phyloP scores from a whole-genome alignment of 257 asterid species.

The Salvia rosmarinus region DNA sequence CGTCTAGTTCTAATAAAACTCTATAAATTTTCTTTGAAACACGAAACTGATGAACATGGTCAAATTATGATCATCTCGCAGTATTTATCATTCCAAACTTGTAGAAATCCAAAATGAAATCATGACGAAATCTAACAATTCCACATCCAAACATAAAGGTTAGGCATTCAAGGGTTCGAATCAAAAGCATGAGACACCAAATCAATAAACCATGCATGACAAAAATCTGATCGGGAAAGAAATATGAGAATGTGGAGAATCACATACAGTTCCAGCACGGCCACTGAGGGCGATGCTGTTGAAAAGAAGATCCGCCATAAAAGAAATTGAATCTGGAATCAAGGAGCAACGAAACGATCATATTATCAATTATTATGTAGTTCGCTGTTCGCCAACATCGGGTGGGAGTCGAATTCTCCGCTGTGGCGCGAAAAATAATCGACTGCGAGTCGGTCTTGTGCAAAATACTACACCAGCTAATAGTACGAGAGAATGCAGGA shows the following conservation, averaged over 20 bases:
- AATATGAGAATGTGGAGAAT: not conserved
- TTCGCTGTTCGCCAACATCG: too few relatives aligned
- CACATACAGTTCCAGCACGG: conserved; percentile 40
- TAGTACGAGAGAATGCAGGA: too few relatives aligned
- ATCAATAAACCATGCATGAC: not conserved
- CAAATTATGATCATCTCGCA: not conserved
- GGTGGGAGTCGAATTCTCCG: too few relatives aligned
- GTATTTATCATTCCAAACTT: not conserved
- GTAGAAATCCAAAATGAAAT: not conserved
- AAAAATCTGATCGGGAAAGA: not conserved
- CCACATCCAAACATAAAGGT: not conserved
- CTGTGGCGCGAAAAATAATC: too few relatives aligned
- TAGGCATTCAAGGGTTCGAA: not conserved
- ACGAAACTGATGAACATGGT: not conserved
- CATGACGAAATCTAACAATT: not conserved
- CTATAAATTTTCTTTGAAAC: not conserved
- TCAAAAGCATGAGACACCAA: not conserved
- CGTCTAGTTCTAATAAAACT: not conserved
- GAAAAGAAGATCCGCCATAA: conserved; percentile 38
- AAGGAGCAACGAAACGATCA: conserved; percentile 2
- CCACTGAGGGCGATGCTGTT: conserved; percentile 39
- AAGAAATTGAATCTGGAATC: not conserved
- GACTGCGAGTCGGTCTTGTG: too few relatives aligned
- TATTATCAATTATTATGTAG: not conserved
- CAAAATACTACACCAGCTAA: too few relatives aligned